Evolutionary conservation across 305 asterid species (phyloP), one percentile per base, ranked within the genome.

Genomic region (Nicotiana rustica): DNA sequence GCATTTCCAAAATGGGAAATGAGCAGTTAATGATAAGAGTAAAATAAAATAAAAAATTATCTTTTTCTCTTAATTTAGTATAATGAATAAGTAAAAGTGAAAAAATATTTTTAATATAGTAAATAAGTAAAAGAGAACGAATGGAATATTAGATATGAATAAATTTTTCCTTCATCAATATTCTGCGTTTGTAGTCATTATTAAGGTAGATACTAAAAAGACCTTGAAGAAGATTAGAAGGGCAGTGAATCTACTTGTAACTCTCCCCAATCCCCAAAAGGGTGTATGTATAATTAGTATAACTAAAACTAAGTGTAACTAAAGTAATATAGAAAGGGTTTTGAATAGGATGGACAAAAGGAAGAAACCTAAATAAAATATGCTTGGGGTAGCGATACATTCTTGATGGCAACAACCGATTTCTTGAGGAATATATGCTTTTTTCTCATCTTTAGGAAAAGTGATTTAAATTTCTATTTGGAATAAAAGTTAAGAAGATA

Each of bases 361-460:
- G 77, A 9, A 17, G 55, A 14, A 68, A 36, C 49, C 49, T 33
- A 67, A 67, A 36, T 36, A 68, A 36, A 36, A 68, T 68, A 68
- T 36, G 64, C 41, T 68, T 36, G 41, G 14, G 67, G 25, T 62
- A 62, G 1, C 33, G 67, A 62, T 62, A 41, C 49, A 41, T 41
- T 62, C 35, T 19, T 62, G 31, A 62, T 19, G 67, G 5, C 67
- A 62, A 59, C 64, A n/a, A 59, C 18, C 7, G 21, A 59, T n/a
- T 59, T 59, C 21, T n/a, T 59, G 64, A 59, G 67, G 35, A 62
- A 62, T 60, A 60, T 60, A 60, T 62, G 77, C 33, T 4, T 38
- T 68, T 41, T 10, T 35, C n/a, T 8, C 0, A 10, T 59, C 64
- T 59, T 59, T 59, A 5, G 7, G 38, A 38, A 68, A 21, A 68